Base-by-base conservation (phyloP, 768 basidiomycete species). In the Xerocomus brunneocitrinus region DNA sequence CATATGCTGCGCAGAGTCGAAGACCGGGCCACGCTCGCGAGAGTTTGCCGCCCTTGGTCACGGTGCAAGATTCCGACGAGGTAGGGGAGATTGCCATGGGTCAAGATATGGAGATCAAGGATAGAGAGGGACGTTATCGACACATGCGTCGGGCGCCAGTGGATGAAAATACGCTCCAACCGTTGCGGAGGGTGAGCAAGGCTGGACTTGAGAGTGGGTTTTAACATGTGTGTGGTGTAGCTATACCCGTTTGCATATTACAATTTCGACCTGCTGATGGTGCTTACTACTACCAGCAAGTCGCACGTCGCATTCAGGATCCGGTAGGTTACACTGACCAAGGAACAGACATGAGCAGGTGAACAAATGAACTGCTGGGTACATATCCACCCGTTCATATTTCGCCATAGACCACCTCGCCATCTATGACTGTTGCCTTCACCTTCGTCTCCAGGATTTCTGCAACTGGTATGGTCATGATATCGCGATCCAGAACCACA, bases 61-160 rank as follows among this genome's bases (percentile, higher is more conserved):
- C 50, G 50, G 58, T 55, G 51, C 65, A 52, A 19, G 62, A 68
- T 35, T n/a, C 50, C 27, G 69, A 69, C 9, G 71, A 71, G 0
- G 45, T 30, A 50, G 61, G 67, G 4, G 76, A 75, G 44, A 65
- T 65, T 12, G 61, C 67, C 28, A 73, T 84, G 28, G 87, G 86
- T 34, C 85, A 91, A 73, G 90, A 95, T 72, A 77, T 87, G 79
- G 94, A 97, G 74, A 84, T 97, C 52, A 87, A 87, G 67, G 93
- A 95, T 66, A 79, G 81, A 13, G 79, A 77, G 58, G 94, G 94
- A 48, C 79, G 93, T 52, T 95, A 94, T 72, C 74, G 91, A 43
- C 94, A 95, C 71, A 86, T 87, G 50, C 78, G 93, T 58, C 78
- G 86, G 41, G 91, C 91, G 28, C 93, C 94, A 3, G 92, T 95